These are phyloP conservation scores for Lathyrus sativus DNA, from an alignment of 306 rosid genomes.

Conservation along the genomic window DNA sequence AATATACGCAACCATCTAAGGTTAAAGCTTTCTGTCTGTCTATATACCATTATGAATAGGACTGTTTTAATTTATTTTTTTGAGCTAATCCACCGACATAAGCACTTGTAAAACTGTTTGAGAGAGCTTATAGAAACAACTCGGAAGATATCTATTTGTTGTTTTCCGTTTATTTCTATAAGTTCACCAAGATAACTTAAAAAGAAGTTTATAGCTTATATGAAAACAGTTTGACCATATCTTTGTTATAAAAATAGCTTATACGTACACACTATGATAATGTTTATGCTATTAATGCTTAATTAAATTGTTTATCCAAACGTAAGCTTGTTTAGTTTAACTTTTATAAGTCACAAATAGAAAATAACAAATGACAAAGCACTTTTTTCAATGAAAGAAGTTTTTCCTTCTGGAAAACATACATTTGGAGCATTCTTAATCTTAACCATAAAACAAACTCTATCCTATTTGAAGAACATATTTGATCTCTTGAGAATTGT, in stretches of 20 bases:
- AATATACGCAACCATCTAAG: slow-evolving; percentile 14
- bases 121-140: neutral
- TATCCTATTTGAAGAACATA: neutral
- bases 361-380: neutral
- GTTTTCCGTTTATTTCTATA: neutral
- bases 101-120: neutral
- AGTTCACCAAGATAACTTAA: neutral
- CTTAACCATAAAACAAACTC: neutral
- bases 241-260: too few relatives aligned
- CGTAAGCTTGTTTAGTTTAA: neutral
- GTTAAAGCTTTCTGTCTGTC: slow-evolving; percentile 6
- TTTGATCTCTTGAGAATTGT: slow-evolving; percentile 14
- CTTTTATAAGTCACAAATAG: neutral
- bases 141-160: neutral
- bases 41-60: too few relatives aligned
- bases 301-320: neutral
- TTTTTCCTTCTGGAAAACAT: neutral
- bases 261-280: too few relatives aligned
- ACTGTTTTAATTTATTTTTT: neutral
- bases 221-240: neutral
- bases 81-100: neutral
- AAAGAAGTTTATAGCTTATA: neutral
- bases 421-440: neutral
- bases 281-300: too few relatives aligned
- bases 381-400: neutral